Percentiles rank a stretch among this genome's conserved stretches.
These are phyloP conservation scores for Gautieria morchelliformis DNA, from an alignment of 768 basidiomycete genomes.

Conservation along the genomic window DNA sequence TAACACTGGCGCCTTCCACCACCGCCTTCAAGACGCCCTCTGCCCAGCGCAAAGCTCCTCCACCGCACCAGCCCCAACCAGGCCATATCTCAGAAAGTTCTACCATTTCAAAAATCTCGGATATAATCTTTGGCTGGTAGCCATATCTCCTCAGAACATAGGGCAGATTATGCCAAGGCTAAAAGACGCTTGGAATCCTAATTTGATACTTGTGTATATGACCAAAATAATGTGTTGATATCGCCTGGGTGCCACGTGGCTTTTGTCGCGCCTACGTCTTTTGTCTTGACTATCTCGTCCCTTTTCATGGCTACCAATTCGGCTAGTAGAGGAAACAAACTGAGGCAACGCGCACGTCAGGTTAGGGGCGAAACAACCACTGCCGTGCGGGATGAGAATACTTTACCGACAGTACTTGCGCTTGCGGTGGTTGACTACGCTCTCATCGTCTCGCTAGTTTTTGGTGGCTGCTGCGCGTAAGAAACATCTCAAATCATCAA, in stretches of 20 bases:
- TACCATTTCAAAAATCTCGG: slow-evolving; percentile 64
- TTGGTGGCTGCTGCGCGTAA: slow-evolving; percentile 80
- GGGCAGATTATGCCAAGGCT: background rate
- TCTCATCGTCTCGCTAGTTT: slow-evolving; percentile 47
- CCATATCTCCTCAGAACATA: background rate
- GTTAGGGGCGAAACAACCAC: background rate
- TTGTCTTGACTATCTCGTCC: too few relatives aligned
- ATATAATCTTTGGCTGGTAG: slow-evolving; percentile 79
- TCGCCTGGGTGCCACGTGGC: too few relatives aligned
- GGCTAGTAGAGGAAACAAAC: background rate
- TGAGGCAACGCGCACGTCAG: background rate
- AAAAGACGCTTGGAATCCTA: background rate
- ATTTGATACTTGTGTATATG: too few relatives aligned
- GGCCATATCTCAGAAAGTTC: slow-evolving; percentile 37
- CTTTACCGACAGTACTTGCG: background rate
- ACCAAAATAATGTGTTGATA: too few relatives aligned
- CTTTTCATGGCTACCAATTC: background rate
- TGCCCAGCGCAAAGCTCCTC: background rate
- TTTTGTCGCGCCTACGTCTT: too few relatives aligned
- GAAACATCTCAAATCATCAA: slow-evolving; percentile 19
- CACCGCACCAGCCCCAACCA: background rate
- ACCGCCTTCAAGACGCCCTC: slow-evolving; percentile 58
- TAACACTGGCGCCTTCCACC: slow-evolving; percentile 61
- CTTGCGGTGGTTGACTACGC: slow-evolving; percentile 22
- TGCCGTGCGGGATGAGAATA: too few relatives aligned